These are phyloP conservation scores for Curvularia sp. DNA, from an alignment of 2,329 filamentous ascomycete genomes.

Conservation along the genomic window DNA sequence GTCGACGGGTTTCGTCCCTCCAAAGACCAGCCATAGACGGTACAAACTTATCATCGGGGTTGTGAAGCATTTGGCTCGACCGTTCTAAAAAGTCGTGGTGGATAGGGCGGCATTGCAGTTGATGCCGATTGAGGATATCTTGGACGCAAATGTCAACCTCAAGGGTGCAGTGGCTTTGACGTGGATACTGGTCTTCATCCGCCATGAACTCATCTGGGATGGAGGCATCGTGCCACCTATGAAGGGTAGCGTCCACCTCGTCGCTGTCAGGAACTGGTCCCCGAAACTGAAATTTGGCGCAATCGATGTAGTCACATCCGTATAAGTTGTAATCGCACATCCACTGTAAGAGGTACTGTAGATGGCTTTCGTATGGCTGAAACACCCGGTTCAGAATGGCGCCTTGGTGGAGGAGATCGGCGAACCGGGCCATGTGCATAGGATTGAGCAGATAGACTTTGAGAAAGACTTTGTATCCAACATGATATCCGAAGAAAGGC, in stretches of 20 bases:
- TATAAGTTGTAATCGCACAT: conserved; percentile 99
- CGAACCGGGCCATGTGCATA: conserved; percentile 81
- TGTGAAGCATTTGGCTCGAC: conserved; percentile 61
- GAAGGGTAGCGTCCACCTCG: conserved; percentile 66
- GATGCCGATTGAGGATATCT: conserved; percentile 81
- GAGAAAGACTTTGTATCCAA: conserved; percentile 88
- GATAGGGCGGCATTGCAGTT: conserved; percentile 76
- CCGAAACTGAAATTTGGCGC: conserved; percentile 74
- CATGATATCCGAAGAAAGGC: conserved; percentile 94
- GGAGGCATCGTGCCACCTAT: conserved; percentile 82
- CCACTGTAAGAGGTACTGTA: conserved; percentile 93
- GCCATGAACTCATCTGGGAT: conserved; percentile 67
- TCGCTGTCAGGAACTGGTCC: conserved; percentile 74
- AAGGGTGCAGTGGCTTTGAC: conserved; percentile 85
- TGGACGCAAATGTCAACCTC: conserved; percentile 91
- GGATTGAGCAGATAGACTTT: conserved; percentile 97
- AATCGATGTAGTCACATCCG: conserved; percentile 86
- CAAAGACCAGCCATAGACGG: conserved; percentile 94
- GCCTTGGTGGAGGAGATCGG: conserved; percentile 86
- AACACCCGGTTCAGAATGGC: conserved; percentile 82
- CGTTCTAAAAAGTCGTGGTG: conserved; percentile 89
- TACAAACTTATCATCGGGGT: conserved; percentile 79
- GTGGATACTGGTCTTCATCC: conserved; percentile 70
- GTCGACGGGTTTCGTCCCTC: conserved; percentile 84
- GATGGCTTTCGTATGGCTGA: conserved; percentile 91